A percentile compares a stretch with the other conserved stretches of the same genome.
These are phyloP conservation scores for Boletus semigastroideus DNA, from an alignment of 1,284 basidiomycete genomes.

Conservation along the genomic window DNA sequence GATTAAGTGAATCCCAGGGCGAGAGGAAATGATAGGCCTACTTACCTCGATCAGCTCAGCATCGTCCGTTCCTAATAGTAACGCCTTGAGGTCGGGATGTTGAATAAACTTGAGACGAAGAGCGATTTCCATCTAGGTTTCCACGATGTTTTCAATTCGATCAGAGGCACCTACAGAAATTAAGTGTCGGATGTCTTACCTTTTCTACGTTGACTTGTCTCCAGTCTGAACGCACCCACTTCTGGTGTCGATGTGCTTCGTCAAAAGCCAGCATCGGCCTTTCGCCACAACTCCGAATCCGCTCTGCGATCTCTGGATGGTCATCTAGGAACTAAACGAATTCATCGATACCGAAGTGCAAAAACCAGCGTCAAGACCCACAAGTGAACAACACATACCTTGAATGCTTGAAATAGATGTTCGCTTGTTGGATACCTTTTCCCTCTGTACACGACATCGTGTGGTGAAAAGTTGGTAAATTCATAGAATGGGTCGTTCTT, in stretches of 20 bases:
- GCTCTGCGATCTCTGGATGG: slow-evolving; percentile 59
- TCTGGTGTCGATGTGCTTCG: slow-evolving; percentile 63
- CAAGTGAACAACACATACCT: slow-evolving; percentile 37
- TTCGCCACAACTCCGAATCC: slow-evolving; percentile 59
- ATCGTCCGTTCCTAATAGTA: slow-evolving; percentile 58
- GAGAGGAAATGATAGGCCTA: background rate
- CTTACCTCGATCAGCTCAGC: slow-evolving; percentile 61
- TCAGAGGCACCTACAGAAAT: background rate
- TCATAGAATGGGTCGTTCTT: slow-evolving; percentile 62
- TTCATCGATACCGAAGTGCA: background rate
- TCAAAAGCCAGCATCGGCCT: slow-evolving; percentile 61
- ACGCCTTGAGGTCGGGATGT: slow-evolving; percentile 51
- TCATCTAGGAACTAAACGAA: slow-evolving; percentile 51
- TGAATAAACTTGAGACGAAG: slow-evolving; percentile 65
- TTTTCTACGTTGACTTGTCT: slow-evolving; percentile 58
- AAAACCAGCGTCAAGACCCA: background rate
- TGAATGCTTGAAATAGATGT: slow-evolving; percentile 68
- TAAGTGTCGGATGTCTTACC: slow-evolving; percentile 33
- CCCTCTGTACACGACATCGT: slow-evolving; percentile 54
- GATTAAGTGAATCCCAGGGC: background rate
- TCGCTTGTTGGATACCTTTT: slow-evolving; percentile 67
- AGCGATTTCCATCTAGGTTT: slow-evolving; percentile 57
- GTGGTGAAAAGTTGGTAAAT: slow-evolving; percentile 68
- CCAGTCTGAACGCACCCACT: slow-evolving; percentile 60
- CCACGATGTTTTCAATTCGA: background rate